phyloP scores from a whole-genome alignment of 257 asterid species.

The Forsythia suspensa region DNA sequence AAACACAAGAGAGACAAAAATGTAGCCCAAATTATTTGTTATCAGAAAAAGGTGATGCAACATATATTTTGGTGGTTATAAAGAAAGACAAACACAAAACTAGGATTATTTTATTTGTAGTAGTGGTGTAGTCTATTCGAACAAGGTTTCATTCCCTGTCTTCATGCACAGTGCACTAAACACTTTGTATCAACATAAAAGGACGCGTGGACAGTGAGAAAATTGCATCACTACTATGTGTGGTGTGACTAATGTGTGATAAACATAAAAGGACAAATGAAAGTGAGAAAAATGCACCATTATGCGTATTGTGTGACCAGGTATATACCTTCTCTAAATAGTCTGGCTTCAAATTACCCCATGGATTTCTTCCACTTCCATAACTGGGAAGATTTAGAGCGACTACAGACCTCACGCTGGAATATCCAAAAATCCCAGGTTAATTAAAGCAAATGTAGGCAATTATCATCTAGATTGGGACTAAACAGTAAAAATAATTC shows the following conservation, averaged over 20 bases:
- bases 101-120: not conserved
- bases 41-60: not conserved
- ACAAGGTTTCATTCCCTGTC: not conserved
- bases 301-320: not conserved
- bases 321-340: conserved; percentile 76
- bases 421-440: conserved; percentile 21
- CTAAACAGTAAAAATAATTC: not conserved
- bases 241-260: not conserved
- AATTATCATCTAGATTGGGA: not conserved
- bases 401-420: conserved; percentile 92
- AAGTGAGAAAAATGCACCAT: not conserved
- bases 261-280: not conserved
- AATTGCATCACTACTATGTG: not conserved
- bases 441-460: conserved; percentile 11
- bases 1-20: not conserved
- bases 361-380: conserved; percentile 96
- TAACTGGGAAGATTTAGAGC: conserved; percentile 93
- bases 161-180: not conserved
- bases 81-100: not conserved
- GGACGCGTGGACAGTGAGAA: not conserved
- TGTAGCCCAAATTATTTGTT: not conserved
- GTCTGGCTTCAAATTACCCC: conserved; percentile 83
- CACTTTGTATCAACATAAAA: not conserved
- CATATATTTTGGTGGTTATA: not conserved
- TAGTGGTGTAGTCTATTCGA: not conserved